phyloP scores from a whole-genome alignment of 2,329 filamentous ascomycete genomes.

The Bipolaris zeicola region DNA sequence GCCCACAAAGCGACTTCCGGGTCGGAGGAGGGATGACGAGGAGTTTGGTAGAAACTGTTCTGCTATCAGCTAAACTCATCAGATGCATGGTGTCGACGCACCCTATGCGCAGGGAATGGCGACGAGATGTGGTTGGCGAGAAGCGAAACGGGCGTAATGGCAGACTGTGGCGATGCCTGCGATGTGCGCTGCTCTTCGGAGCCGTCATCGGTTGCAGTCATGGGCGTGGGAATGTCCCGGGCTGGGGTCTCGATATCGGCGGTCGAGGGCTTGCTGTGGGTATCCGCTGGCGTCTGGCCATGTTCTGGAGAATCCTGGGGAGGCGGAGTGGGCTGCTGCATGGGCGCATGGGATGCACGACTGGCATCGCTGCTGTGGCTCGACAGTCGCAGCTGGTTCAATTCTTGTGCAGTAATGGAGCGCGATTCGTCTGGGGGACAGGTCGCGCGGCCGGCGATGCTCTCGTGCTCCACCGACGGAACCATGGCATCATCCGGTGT shows the following conservation, averaged over 20 bases:
- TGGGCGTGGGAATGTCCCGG: slow-evolving; percentile 47
- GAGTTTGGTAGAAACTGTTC: slow-evolving; percentile 72
- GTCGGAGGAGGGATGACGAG: slow-evolving; percentile 84
- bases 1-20: slow-evolving; percentile 86
- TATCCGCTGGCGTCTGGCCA: slow-evolving; percentile 24
- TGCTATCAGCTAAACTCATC: slow-evolving; percentile 25
- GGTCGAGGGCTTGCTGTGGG: slow-evolving; percentile 38
- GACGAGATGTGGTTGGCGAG: slow-evolving; percentile 35
- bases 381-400: slow-evolving; percentile 36
- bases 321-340: slow-evolving; percentile 46
- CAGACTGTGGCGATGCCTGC: slow-evolving; percentile 42
- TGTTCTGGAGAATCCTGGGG: slow-evolving; percentile 34
- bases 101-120: slow-evolving; percentile 43
- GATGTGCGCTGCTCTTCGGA: slow-evolving; percentile 44
- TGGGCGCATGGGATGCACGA: slow-evolving; percentile 22
- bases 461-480: slow-evolving; percentile 49
- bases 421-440: slow-evolving; percentile 57
- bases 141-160: slow-evolving; percentile 31
- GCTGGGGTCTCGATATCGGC: slow-evolving; percentile 41
- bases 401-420: slow-evolving; percentile 33
- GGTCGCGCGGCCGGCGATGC: slow-evolving; percentile 53
- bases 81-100: slow-evolving; percentile 24
- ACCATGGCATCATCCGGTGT: slow-evolving; percentile 53
- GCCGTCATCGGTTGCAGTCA: slow-evolving; percentile 45
- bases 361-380: slow-evolving; percentile 24